phyloP scores from a whole-genome alignment of 2,329 filamentous ascomycete genomes.

The Fusarium sp. region DNA sequence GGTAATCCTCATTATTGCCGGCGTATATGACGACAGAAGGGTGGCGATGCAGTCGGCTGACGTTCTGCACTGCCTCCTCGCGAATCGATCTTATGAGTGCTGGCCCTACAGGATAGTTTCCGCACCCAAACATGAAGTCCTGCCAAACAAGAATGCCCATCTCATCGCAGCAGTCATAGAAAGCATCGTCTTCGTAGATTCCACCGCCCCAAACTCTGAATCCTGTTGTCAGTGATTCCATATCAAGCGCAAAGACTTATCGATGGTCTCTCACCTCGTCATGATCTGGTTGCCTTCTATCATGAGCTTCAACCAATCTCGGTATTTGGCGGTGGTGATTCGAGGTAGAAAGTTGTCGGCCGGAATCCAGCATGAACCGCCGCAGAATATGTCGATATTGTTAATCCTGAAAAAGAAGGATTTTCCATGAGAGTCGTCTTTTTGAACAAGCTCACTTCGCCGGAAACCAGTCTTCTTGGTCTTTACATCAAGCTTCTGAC shows the following conservation, averaged over 20 bases:
- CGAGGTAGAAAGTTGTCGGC: conserved; percentile 1
- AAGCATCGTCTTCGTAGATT: background rate
- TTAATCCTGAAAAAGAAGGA: conserved; percentile 1
- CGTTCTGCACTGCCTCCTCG: background rate
- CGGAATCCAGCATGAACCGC: conserved; percentile 2
- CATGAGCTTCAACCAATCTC: background rate
- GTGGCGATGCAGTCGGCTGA: background rate
- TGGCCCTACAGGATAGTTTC: conserved; percentile 3
- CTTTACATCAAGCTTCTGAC: background rate
- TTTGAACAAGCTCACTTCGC: background rate
- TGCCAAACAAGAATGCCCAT: conserved; percentile 7
- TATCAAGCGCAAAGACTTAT: fast-evolving
- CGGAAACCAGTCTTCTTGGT: conserved; percentile 4
- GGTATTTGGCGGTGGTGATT: background rate
- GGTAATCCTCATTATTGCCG: conserved; percentile 7
- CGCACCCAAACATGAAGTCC: conserved; percentile 7
- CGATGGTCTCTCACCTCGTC: background rate
- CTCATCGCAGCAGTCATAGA: conserved; percentile 4
- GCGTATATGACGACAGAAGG: background rate
- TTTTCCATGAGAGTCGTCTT: background rate
- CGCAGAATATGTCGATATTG: background rate
- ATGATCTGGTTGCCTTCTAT: conserved; percentile 7
- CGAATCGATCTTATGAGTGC: background rate
- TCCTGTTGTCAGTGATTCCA: background rate
- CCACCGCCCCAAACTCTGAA: conserved; percentile 6